phyloP scores from a whole-genome alignment of 345 rosid species.

The Linum lewisii region DNA sequence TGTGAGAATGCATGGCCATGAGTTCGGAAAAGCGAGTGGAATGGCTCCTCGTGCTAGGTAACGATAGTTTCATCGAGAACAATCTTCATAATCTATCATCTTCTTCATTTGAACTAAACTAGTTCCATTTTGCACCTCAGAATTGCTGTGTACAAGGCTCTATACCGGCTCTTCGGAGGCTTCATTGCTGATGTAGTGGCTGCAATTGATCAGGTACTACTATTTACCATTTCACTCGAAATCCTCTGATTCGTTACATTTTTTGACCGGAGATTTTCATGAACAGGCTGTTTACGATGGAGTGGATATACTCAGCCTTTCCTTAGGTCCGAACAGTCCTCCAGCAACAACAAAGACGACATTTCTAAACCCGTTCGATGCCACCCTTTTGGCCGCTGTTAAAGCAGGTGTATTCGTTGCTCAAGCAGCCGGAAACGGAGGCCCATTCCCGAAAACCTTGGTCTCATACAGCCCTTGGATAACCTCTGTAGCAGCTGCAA shows the following conservation, averaged over 20 bases:
- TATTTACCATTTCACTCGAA: not conserved
- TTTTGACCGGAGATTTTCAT: not conserved
- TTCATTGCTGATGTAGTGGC: conserved; percentile 97
- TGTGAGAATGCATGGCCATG: conserved; percentile 84
- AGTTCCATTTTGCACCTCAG: conserved; percentile 23
- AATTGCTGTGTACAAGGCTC: conserved; percentile 94
- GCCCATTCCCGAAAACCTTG: conserved; percentile 92
- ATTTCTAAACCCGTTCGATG: conserved; percentile 88
- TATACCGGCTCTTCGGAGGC: conserved; percentile 94
- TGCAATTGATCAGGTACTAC: conserved; percentile 87
- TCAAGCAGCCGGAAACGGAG: conserved; percentile 98
- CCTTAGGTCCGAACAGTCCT: conserved; percentile 95
- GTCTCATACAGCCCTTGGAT: conserved; percentile 98
- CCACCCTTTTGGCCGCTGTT: conserved; percentile 89
- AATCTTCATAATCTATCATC: not conserved
- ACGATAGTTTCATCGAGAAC: conserved; percentile 3
- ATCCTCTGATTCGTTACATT: not conserved
- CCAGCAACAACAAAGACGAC: conserved; percentile 82
- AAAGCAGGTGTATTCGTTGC: conserved; percentile 97
- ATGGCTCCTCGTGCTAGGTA: conserved; percentile 99
- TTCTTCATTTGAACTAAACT: conserved; percentile 7
- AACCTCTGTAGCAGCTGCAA: conserved; percentile 91
- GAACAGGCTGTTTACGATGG: conserved; percentile 97
- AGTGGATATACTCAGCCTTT: conserved; percentile 90
- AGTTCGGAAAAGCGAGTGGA: conserved; percentile 99